Percentiles rank a stretch among this genome's conserved stretches.
These are phyloP conservation scores for Chalaropsis thielavioides DNA, from an alignment of 2,329 filamentous ascomycete species.

Conservation along the genomic window DNA sequence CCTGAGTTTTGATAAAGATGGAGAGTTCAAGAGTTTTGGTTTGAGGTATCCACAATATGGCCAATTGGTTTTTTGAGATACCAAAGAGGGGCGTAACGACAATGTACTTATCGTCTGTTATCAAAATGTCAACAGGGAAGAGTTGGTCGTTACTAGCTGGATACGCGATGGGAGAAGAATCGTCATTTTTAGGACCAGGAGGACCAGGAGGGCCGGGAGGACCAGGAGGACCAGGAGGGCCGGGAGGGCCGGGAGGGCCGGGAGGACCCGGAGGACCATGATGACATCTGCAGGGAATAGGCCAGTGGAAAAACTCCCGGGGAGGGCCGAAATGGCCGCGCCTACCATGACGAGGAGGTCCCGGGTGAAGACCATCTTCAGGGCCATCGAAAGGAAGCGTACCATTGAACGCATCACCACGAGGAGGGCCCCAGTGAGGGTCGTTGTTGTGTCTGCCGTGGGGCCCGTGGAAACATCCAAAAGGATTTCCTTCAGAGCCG, in stretches of 20 bases:
- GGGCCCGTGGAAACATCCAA: neutral
- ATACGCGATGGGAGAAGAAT: neutral
- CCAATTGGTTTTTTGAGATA: neutral
- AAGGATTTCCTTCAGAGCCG: neutral
- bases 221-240: neutral
- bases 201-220: neutral
- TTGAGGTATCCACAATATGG: neutral
- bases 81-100: neutral
- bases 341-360: neutral
- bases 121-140: neutral
- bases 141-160: neutral
- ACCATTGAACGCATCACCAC: no score
- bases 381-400: no score
- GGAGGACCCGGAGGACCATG: slow-evolving; percentile 24
- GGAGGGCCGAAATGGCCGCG: slow-evolving; percentile 42
- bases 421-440: no score
- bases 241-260: neutral
- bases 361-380: no score
- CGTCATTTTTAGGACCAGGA: no score
- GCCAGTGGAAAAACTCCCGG: slow-evolving; percentile 68
- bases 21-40: neutral
- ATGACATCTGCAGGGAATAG: slow-evolving; percentile 61
- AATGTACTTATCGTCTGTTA: neutral
- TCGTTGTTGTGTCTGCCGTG: no score
- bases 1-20: neutral